phyloP scores from a whole-genome alignment of 2,329 filamentous ascomycete species.

The Botrytis deweyae region DNA sequence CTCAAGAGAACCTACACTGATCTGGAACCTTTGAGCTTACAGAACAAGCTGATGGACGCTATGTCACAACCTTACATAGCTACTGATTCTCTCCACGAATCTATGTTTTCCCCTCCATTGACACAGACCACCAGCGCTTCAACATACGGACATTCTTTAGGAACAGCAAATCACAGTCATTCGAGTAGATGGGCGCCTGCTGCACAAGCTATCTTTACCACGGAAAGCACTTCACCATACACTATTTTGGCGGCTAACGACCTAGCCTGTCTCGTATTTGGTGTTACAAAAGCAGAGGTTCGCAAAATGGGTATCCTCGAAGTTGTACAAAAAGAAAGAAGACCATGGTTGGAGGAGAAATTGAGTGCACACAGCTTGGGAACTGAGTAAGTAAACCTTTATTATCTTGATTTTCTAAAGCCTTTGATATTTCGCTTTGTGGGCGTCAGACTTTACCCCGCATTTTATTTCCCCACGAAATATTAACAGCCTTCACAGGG shows the following conservation, averaged over 20 bases:
- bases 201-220: conserved; percentile 95
- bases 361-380: conserved; percentile 63
- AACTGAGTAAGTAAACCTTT: conserved; percentile 29
- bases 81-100: conserved; percentile 34
- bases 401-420: neutral
- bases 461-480: neutral
- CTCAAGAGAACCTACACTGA: conserved; percentile 90
- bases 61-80: conserved; percentile 69
- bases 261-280: conserved; percentile 94
- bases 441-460: neutral
- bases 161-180: conserved; percentile 74
- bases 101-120: conserved; percentile 46
- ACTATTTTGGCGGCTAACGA: conserved; percentile 97
- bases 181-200: conserved; percentile 87
- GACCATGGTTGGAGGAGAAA: conserved; percentile 87
- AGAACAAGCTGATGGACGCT: conserved; percentile 81
- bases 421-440: neutral
- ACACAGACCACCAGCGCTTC: conserved; percentile 40
- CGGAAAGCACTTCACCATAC: conserved; percentile 86
- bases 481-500: conserved; percentile 22
- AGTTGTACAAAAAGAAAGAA: conserved; percentile 85
- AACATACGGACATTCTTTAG: conserved; percentile 42
- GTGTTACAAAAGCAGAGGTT: conserved; percentile 95
- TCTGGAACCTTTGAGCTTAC: conserved; percentile 68
- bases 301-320: conserved; percentile 93